A percentile compares a stretch with the other conserved stretches of the same genome.
These are phyloP conservation scores for Cyclostephanos invisitatus DNA, from an alignment of 108 stramenopile genomes.

Conservation along the genomic window DNA sequence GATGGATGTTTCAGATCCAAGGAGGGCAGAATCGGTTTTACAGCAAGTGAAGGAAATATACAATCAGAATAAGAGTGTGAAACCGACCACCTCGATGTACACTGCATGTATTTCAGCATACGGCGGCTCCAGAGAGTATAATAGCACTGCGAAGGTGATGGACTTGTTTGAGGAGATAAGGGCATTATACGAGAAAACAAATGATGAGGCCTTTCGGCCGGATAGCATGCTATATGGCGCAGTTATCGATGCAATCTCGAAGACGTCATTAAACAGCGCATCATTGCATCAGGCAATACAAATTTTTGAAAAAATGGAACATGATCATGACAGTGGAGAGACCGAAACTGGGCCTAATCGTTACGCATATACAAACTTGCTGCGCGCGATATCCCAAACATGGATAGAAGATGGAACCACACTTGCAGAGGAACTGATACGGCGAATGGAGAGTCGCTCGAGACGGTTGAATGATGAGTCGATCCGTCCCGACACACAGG, in stretches of 20 bases:
- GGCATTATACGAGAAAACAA: constrained; percentile 30
- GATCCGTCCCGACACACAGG: constrained; percentile 33
- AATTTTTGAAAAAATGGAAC: constrained; percentile 43
- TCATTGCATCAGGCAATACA: constrained; percentile 14
- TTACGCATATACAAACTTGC: constrained; percentile 40
- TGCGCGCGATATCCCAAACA: constrained; percentile 33
- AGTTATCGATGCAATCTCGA: constrained; percentile 39
- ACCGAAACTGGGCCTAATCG: constrained; percentile 31
- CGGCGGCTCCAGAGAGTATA: constrained; percentile 19
- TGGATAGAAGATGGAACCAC: constrained; percentile 12
- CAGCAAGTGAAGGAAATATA: constrained; percentile 35
- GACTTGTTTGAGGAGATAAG: constrained; percentile 35
- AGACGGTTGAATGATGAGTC: constrained; percentile 30
- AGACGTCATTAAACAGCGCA: constrained; percentile 16
- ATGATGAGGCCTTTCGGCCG: constrained; percentile 35
- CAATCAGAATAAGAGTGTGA: constrained; percentile 31
- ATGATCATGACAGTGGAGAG: constrained; percentile 22
- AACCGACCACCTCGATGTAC: constrained; percentile 37
- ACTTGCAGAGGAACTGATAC: constrained; percentile 43
- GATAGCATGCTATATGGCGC: constrained; percentile 38
- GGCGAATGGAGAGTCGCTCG: constrained; percentile 39
- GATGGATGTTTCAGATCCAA: constrained; percentile 23
- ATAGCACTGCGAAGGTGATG: constrained; percentile 27
- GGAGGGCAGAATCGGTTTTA: constrained; percentile 30
- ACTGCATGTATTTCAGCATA: constrained; percentile 38